Evolutionary conservation across 805 yeast genomes (phyloP).

Genomic region (Saccharomyces jurei): DNA sequence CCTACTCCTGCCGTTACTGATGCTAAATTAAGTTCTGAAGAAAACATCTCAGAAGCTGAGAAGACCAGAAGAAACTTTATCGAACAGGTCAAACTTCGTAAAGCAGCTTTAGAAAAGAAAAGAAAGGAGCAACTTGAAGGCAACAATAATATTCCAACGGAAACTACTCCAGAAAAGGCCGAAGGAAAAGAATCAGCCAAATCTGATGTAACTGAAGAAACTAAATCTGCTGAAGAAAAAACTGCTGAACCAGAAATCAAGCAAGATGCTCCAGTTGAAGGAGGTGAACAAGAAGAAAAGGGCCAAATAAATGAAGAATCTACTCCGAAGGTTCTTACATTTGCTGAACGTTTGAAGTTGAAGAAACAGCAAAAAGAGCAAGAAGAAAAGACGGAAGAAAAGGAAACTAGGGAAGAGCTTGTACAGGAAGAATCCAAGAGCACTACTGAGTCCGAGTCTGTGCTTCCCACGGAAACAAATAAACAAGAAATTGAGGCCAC

Average conservation of each 20-base stretch:
- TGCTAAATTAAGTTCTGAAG: slow-evolving; percentile 3
- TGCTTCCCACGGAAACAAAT: slow-evolving; percentile 7
- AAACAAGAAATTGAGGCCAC: slow-evolving; percentile 9
- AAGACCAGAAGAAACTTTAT: slow-evolving; percentile 25
- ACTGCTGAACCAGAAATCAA: slow-evolving; percentile 3
- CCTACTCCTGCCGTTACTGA: background rate
- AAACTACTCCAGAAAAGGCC: background rate
- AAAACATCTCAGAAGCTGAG: slow-evolving; percentile 19
- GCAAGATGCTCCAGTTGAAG: slow-evolving; percentile 11
- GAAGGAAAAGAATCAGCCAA: background rate
- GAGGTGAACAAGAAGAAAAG: slow-evolving; percentile 3
- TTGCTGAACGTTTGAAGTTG: slow-evolving; percentile 20
- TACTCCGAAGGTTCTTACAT: slow-evolving; percentile 11
- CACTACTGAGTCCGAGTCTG: background rate
- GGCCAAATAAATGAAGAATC: slow-evolving; percentile 3
- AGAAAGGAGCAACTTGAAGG: slow-evolving; percentile 10
- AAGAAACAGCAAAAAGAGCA: slow-evolving; percentile 4
- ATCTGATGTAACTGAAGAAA: background rate
- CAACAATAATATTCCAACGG: background rate
- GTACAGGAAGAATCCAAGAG: background rate
- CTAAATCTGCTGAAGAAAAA: slow-evolving; percentile 4
- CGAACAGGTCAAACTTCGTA: slow-evolving; percentile 28
- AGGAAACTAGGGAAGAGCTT: slow-evolving; percentile 1
- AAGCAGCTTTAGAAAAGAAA: slow-evolving; percentile 25
- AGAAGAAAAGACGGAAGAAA: slow-evolving; percentile 4